Evolutionary conservation across 805 yeast species (phyloP), one percentile per base, ranked within the genome.

Genomic region (Pichia heedii): DNA sequence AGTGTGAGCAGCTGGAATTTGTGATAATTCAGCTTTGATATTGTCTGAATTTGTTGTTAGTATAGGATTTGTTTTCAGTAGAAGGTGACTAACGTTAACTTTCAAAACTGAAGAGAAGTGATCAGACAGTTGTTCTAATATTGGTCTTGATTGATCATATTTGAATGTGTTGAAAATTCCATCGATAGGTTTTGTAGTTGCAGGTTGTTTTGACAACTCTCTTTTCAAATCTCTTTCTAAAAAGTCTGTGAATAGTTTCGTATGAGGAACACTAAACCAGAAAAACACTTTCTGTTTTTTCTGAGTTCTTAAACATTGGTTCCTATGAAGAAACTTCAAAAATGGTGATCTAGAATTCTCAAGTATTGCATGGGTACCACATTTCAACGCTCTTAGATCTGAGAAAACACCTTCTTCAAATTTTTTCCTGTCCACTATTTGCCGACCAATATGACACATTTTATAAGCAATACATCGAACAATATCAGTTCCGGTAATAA

Each of bases 221-320:
- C 84, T 79, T 63, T 86, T 88, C 57, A 89, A 64, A 60, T 93
- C 97, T 54, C 97, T 71, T 60, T 89, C 97, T 37, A 93, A 65
- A 0, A 97, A 97, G 62, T 93, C 97, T 3, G 87, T 79, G 73
- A 93, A 89, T 36, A 90, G 68, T 57, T 83, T 79, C 57, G 89
- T 96, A 62, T 90, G 97, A 21, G 93, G 93, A 10, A 93, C 97
- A 57, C 89, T 83, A 61, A 84, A 88, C 97, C 97, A 93, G 62
- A 83, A 87, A 60, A 90, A 90, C 36, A 90, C 97, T 58, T 93
- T 90, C 60, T 90, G 98, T 57, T 93, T 90, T 72, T 90, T 90
- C 56, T 90, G 97, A 0, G 98, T 90, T 54, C 96, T 73, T 22
- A 90, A 69, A 58, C 97, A 90, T 50, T 81, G 79, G 59, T 90